Percentiles rank a stretch among this genome's conserved stretches.
phyloP scores from a whole-genome alignment of 345 rosid genomes.

The Syzygium grande region DNA sequence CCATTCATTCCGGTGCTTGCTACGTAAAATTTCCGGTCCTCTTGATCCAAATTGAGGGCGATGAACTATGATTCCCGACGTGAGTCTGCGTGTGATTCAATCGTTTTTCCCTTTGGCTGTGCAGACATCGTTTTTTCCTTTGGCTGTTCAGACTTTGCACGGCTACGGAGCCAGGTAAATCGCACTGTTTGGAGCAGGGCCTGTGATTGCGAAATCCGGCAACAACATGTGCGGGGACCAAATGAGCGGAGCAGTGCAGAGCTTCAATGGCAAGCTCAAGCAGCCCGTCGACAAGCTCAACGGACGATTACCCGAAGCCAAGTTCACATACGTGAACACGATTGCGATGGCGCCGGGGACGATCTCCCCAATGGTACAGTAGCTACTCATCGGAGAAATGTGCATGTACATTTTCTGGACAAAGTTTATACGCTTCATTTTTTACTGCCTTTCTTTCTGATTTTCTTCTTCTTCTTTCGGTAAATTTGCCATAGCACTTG shows the following conservation, averaged over 20 bases:
- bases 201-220: constrained; percentile 9
- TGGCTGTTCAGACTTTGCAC: constrained; percentile 28
- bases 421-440: not conserved
- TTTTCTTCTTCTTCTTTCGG: not conserved
- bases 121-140: constrained; percentile 10
- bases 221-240: constrained; percentile 17
- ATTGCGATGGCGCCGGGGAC: not conserved
- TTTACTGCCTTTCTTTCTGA: too few species aligned
- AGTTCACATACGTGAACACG: constrained; percentile 17
- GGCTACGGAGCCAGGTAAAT: constrained; percentile 49
- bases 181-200: constrained; percentile 38
- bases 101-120: not conserved
- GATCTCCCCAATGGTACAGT: not conserved
- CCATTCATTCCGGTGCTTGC: not conserved
- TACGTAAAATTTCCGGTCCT: not conserved
- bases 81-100: not conserved
- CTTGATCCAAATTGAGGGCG: not conserved
- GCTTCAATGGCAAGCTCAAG: constrained; percentile 40
- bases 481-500: not conserved
- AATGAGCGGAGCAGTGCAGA: constrained; percentile 32
- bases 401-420: constrained; percentile 11
- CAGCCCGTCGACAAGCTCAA: constrained; percentile 39
- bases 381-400: not conserved
- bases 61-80: not conserved
- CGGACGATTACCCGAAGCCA: constrained; percentile 27